phyloP scores from a whole-genome alignment of 495 filamentous ascomycete species.

The Barbatosphaeria neglecta region DNA sequence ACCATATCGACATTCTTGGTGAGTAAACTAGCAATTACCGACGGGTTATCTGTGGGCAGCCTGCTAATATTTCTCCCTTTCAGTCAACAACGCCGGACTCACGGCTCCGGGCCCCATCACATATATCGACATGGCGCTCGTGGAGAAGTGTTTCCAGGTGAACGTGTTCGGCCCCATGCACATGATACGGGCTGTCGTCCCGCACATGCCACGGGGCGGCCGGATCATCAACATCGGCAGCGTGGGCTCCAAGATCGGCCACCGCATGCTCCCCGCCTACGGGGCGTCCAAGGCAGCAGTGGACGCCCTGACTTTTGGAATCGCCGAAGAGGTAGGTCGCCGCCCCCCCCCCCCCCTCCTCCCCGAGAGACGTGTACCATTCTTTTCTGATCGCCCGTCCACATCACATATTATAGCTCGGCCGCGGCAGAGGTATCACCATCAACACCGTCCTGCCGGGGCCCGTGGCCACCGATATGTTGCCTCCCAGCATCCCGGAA shows the following conservation, averaged over 20 bases:
- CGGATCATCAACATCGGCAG: slow-evolving; percentile 33
- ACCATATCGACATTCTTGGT: slow-evolving; percentile 29
- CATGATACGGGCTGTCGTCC: slow-evolving; percentile 17
- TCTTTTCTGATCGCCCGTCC: not conserved
- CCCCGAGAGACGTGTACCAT: no score
- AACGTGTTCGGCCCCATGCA: slow-evolving; percentile 19
- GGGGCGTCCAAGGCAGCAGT: slow-evolving; percentile 20
- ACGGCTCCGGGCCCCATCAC: not conserved
- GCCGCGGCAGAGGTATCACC: slow-evolving; percentile 22
- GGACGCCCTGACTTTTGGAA: slow-evolving; percentile 14
- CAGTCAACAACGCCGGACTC: slow-evolving; percentile 21
- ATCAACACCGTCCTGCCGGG: slow-evolving; percentile 28
- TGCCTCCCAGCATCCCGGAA: not conserved
- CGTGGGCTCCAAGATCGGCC: slow-evolving; percentile 20
- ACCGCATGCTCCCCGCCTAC: slow-evolving; percentile 7
- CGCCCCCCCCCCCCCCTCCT: no score
- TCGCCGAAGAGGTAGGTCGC: slow-evolving; percentile 16
- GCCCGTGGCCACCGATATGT: slow-evolving; percentile 16
- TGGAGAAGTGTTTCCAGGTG: slow-evolving; percentile 11
- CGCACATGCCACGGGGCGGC: slow-evolving; percentile 22
- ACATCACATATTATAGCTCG: slow-evolving; percentile 14
- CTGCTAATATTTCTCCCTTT: no score
- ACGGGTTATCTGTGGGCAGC: no score
- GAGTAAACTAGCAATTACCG: slow-evolving; percentile 1
- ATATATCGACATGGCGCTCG: slow-evolving; percentile 5